Percentiles rank a stretch among this genome's conserved stretches.
Conservation (phyloP, 305 asterid species). For the Fraxinus albicans region DNA sequence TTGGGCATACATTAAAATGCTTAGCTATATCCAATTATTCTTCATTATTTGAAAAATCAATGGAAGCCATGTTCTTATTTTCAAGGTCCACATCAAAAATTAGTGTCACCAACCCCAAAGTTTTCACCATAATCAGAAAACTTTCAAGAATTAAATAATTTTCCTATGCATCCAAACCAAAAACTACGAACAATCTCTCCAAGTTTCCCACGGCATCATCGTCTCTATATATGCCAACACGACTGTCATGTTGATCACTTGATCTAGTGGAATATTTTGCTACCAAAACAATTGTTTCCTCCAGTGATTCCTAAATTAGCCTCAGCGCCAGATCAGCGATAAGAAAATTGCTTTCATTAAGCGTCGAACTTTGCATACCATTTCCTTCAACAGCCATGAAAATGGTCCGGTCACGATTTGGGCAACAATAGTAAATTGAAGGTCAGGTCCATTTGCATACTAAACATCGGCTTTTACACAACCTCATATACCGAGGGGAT, state of each 20-base stretch:
- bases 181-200: constrained; percentile 53
- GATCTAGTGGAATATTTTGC: constrained; percentile 42
- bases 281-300: constrained; percentile 46
- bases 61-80: constrained; percentile 42
- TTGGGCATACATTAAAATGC: constrained; percentile 46
- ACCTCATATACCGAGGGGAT: not conserved
- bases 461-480: not conserved
- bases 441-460: not conserved
- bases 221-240: constrained; percentile 52
- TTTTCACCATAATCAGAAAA: constrained; percentile 40
- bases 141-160: constrained; percentile 38
- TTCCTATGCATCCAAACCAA: constrained; percentile 52
- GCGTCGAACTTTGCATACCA: constrained; percentile 56
- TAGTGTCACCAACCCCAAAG: constrained; percentile 51
- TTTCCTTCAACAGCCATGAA: constrained; percentile 29
- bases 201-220: constrained; percentile 49
- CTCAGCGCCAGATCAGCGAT: constrained; percentile 74
- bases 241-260: constrained; percentile 30
- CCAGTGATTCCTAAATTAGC: constrained; percentile 51
- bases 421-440: not conserved
- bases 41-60: constrained; percentile 57
- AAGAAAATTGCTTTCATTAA: constrained; percentile 51
- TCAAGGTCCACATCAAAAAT: constrained; percentile 50
- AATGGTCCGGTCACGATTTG: not conserved
- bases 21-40: constrained; percentile 51